Conservation (phyloP, 2,329 filamentous ascomycete genomes). For the Fusarium sp. region DNA sequence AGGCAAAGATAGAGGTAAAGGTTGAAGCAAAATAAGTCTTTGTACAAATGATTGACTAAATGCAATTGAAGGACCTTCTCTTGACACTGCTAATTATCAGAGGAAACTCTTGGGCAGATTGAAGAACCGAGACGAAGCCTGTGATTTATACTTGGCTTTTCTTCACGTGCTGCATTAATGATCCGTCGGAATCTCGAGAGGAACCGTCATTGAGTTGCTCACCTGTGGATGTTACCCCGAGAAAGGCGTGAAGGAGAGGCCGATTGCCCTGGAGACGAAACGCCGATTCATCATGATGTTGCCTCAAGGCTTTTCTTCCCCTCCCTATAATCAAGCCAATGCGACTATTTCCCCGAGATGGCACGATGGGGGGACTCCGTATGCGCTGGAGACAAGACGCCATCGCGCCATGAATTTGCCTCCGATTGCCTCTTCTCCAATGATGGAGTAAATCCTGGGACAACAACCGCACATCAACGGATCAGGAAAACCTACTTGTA, state of each 20-base stretch:
- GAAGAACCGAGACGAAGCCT: conserved; percentile 4
- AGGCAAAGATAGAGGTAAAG: neutral
- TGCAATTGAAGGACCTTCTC: conserved; percentile 17
- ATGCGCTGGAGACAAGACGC: conserved; percentile 1
- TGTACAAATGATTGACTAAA: conserved; percentile 28
- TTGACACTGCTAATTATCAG: conserved; percentile 9
- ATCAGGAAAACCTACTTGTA: neutral
- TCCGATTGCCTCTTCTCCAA: neutral
- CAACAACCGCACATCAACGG: neutral
- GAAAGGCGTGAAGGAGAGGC: conserved; percentile 9
- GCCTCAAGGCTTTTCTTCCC: neutral
- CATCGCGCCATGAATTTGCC: conserved; percentile 1
- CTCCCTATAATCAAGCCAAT: neutral
- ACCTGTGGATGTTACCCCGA: conserved; percentile 22
- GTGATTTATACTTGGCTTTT: conserved; percentile 35
- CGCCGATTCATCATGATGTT: conserved; percentile 3
- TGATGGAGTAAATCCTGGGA: conserved; percentile 1
- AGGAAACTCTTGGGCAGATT: conserved; percentile 19
- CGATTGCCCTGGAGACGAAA: conserved; percentile 14
- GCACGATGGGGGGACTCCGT: conserved; percentile 18
- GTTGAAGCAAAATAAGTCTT: neutral
- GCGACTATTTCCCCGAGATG: conserved; percentile 14
- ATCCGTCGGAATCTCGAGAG: conserved; percentile 5
- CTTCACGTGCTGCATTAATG: neutral
- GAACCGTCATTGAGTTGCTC: conserved; percentile 7